These are phyloP conservation scores for Neurospora sp. DNA, from an alignment of 2,329 filamentous ascomycete species.

Conservation along the genomic window DNA sequence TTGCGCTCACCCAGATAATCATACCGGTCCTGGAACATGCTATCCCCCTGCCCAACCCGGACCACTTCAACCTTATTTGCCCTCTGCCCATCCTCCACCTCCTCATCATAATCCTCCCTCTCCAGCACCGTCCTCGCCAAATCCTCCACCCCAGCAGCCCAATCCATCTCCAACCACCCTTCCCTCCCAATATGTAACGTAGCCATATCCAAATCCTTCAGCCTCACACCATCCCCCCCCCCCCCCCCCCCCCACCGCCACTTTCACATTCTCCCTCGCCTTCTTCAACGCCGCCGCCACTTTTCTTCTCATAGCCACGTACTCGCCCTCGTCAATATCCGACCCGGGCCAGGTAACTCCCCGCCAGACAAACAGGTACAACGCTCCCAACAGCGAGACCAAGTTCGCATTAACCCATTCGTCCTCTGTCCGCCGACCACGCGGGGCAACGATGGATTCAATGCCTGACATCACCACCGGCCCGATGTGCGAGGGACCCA, in stretches of 20 bases:
- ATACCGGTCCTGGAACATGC: constrained; percentile 68
- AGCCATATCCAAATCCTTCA: constrained; percentile 51
- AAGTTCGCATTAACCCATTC: constrained; percentile 39
- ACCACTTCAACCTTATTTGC: constrained; percentile 27
- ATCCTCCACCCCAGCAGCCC: constrained; percentile 52
- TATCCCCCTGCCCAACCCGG: constrained; percentile 43
- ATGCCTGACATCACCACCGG: constrained; percentile 69
- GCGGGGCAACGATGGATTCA: constrained; percentile 41
- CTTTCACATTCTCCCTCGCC: constrained; percentile 31
- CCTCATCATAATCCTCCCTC: constrained; percentile 10
- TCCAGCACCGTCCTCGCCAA: constrained; percentile 28
- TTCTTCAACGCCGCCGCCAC: constrained; percentile 35
- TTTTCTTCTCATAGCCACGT: constrained; percentile 35
- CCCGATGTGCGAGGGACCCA: constrained; percentile 51
- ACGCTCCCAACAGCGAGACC: constrained; percentile 46
- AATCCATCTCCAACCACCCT: constrained; percentile 52
- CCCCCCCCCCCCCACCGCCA: no score
- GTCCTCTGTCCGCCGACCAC: constrained; percentile 35
- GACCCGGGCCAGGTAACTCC: constrained; percentile 33
- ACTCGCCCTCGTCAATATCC: constrained; percentile 32
- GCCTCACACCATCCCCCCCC: constrained; percentile 30
- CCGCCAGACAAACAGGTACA: constrained; percentile 51
- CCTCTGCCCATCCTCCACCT: constrained; percentile 23
- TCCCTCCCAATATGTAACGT: constrained; percentile 47
- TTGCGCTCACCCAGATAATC: constrained; percentile 60